These are phyloP conservation scores for Phytophthora sansomeana DNA, from an alignment of 352 stramenopile species.

Conservation along the genomic window DNA sequence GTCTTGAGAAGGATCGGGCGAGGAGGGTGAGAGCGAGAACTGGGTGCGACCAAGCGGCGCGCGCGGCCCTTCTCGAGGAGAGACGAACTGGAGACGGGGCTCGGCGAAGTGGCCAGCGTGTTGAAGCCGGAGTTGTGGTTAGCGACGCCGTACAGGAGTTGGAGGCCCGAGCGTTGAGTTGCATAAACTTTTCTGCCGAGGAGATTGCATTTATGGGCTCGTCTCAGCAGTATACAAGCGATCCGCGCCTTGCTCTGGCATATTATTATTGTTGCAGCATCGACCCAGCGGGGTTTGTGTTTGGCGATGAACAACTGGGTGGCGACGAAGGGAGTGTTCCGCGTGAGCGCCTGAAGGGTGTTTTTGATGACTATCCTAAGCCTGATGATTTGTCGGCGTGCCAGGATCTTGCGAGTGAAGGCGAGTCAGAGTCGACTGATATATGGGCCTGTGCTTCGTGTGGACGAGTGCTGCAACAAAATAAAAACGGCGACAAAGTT, in stretches of 20 bases:
- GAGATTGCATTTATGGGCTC: too few species aligned
- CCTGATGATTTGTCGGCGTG: not conserved
- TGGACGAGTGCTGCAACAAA: not conserved
- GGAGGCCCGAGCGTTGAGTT: too few species aligned
- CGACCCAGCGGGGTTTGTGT: not conserved
- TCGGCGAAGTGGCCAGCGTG: too few species aligned
- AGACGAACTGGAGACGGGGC: too few species aligned
- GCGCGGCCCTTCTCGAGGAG: too few species aligned
- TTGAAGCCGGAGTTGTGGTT: too few species aligned
- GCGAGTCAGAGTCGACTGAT: not conserved
- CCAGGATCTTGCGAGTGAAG: not conserved
- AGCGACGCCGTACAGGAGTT: too few species aligned
- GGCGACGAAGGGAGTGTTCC: not conserved
- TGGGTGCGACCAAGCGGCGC: too few species aligned
- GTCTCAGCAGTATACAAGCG: not conserved
- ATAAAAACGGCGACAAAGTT: not conserved
- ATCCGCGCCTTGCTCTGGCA: slow-evolving; percentile 1
- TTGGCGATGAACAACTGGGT: not conserved
- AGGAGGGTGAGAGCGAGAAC: too few species aligned
- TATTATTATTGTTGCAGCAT: not conserved
- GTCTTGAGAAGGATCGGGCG: too few species aligned
- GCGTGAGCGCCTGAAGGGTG: not conserved
- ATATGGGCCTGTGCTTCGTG: slow-evolving; percentile 5
- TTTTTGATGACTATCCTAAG: not conserved
- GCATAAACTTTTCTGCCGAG: too few species aligned